Conservation (phyloP, 1,139 yeast species). For the Hyphopichia khmerensis region DNA sequence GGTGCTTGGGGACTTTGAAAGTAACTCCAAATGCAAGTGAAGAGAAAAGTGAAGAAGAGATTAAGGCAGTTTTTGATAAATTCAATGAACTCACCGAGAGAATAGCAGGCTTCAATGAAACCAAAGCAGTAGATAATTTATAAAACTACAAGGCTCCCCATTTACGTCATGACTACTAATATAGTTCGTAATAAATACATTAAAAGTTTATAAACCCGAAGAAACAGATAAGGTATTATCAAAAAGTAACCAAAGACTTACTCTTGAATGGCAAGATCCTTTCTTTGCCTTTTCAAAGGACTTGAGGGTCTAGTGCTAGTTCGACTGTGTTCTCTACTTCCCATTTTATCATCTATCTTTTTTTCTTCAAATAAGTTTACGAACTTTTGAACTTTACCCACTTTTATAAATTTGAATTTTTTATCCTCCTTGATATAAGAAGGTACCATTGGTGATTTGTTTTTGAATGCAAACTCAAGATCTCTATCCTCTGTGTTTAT, state of each 20-base stretch:
- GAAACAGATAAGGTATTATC: no score
- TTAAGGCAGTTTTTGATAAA: constrained; percentile 31
- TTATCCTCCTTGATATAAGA: constrained; percentile 42
- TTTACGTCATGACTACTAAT: background rate
- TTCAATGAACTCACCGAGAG: constrained; percentile 42
- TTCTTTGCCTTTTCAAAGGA: constrained; percentile 1
- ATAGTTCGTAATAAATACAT: background rate
- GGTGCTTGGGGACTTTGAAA: constrained; percentile 57
- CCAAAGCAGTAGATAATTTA: background rate
- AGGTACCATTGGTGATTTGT: constrained; percentile 33
- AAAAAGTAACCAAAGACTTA: no score
- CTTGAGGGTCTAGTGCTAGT: constrained; percentile 3
- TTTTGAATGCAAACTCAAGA: constrained; percentile 32
- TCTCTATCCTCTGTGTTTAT: constrained; percentile 23
- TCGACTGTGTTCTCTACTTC: background rate
- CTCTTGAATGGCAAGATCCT: background rate
- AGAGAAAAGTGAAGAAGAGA: constrained; percentile 18
- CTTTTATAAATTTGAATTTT: constrained; percentile 47
- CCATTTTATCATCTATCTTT: constrained; percentile 12
- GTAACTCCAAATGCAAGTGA: constrained; percentile 21
- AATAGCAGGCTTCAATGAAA: constrained; percentile 27
- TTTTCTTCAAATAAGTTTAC: constrained; percentile 47
- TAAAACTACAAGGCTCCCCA: background rate
- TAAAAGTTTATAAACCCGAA: background rate
- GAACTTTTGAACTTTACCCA: constrained; percentile 50